A percentile compares a stretch with the other conserved stretches of the same genome.
Conservation (phyloP, 140 eudicot genomes). For the Bidens hawaiensis region DNA sequence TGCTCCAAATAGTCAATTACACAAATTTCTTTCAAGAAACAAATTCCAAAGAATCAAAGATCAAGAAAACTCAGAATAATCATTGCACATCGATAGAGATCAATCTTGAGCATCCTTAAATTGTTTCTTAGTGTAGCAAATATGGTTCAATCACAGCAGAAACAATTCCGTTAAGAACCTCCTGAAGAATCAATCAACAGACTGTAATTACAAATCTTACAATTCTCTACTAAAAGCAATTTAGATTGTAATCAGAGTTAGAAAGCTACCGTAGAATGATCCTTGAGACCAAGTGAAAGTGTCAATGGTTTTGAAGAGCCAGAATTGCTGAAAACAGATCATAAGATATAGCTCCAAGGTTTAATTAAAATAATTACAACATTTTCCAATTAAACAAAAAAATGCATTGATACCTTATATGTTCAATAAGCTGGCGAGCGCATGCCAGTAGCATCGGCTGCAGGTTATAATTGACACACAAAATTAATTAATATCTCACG, state of each 20-base stretch:
- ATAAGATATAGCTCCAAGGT: background rate
- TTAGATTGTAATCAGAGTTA: background rate
- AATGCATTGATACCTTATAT: conserved; percentile 46
- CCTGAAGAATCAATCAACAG: conserved; percentile 45
- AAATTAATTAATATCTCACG: too few species aligned
- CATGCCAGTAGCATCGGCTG: conserved; percentile 71
- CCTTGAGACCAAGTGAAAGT: conserved; percentile 83
- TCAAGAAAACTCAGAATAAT: background rate
- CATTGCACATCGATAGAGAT: background rate
- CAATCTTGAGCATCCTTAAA: conserved; percentile 10
- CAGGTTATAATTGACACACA: conserved; percentile 28
- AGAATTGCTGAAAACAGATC: conserved; percentile 40
- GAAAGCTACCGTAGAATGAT: conserved; percentile 69
- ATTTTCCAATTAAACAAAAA: background rate
- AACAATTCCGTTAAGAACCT: conserved; percentile 55
- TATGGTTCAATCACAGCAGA: conserved; percentile 46
- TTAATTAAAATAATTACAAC: background rate
- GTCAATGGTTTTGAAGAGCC: conserved; percentile 71
- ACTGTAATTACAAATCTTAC: background rate
- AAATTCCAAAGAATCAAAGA: background rate
- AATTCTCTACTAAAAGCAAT: background rate
- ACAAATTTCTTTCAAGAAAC: background rate
- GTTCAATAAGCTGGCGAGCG: conserved; percentile 73
- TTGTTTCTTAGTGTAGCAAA: background rate
- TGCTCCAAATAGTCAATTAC: background rate